Percentiles rank a stretch among this genome's conserved stretches.
Evolutionary conservation across 2,329 filamentous ascomycete species (phyloP).

Genomic region (Neofusicoccum sp.): DNA sequence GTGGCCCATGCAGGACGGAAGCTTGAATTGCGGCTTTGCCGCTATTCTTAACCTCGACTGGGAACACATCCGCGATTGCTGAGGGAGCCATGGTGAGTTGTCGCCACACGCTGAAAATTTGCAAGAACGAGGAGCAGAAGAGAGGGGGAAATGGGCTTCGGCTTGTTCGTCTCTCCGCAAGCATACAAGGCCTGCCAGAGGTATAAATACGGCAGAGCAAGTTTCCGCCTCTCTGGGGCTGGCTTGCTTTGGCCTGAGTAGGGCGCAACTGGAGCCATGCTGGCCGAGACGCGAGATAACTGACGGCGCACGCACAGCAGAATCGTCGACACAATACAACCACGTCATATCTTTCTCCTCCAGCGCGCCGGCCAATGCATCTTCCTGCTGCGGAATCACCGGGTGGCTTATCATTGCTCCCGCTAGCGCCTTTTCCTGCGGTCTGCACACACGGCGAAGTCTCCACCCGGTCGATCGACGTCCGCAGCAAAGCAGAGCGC

Average conservation of each 20-base stretch:
- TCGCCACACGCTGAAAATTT: not conserved
- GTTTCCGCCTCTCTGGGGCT: not conserved
- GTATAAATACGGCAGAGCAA: conserved; percentile 2
- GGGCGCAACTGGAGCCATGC: not conserved
- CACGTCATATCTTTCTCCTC: not conserved
- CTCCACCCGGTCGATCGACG: not conserved
- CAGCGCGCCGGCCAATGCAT: not conserved
- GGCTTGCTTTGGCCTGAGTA: conserved; percentile 2
- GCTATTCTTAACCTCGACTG: conserved; percentile 39
- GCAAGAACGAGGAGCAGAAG: not conserved
- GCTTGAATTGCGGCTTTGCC: conserved; percentile 38
- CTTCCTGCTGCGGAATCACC: conserved; percentile 1
- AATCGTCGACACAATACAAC: conserved; percentile 1
- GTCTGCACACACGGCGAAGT: not conserved
- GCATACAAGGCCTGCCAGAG: not conserved
- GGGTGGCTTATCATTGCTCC: not conserved
- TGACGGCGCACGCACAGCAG: not conserved
- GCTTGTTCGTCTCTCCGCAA: not conserved
- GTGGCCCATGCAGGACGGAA: conserved; percentile 43
- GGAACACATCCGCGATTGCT: conserved; percentile 39
- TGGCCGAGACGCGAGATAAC: not conserved
- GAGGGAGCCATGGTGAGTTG: conserved; percentile 36
- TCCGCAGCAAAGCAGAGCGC: not conserved
- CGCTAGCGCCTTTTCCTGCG: not conserved
- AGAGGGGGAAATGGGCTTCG: not conserved